phyloP scores from a whole-genome alignment of 2,329 filamentous ascomycete species.

The Claviceps fusiformis region DNA sequence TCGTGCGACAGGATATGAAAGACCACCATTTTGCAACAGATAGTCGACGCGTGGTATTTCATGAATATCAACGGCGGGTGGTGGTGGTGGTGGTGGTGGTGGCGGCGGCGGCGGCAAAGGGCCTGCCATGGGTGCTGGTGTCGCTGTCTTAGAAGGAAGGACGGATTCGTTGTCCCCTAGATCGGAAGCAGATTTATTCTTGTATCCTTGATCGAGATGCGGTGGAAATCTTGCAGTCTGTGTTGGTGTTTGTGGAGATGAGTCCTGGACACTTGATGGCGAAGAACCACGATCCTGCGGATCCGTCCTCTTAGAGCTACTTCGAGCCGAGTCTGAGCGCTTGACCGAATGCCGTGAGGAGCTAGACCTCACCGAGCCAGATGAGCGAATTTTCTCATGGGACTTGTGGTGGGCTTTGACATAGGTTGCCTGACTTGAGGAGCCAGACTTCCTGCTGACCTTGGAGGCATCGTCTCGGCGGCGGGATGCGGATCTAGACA shows the following conservation, averaged over 20 bases:
- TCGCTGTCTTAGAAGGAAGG: constrained; percentile 25
- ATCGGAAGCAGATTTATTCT: constrained; percentile 23
- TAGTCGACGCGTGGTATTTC: constrained; percentile 82
- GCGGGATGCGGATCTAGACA: constrained; percentile 30
- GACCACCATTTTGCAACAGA: constrained; percentile 74
- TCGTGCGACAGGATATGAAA: constrained; percentile 58
- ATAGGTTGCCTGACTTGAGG: constrained; percentile 45
- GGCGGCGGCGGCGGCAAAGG: constrained; percentile 22
- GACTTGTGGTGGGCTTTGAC: constrained; percentile 25
- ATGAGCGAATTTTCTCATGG: constrained; percentile 22
- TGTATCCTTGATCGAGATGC: constrained; percentile 24
- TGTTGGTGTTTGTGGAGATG: constrained; percentile 49
- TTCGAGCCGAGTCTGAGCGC: constrained; percentile 26
- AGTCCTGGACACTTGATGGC: constrained; percentile 35
- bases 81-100: constrained; percentile 48
- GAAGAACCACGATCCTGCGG: constrained; percentile 29
- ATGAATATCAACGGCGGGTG: constrained; percentile 55
- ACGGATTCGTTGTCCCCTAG: constrained; percentile 19
- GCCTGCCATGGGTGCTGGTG: constrained; percentile 19
- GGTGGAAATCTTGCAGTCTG: constrained; percentile 38
- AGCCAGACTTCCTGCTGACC: constrained; percentile 38
- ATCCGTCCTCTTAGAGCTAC: constrained; percentile 22
- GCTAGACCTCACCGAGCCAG: constrained; percentile 21
- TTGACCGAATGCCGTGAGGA: constrained; percentile 21
- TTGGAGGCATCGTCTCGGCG: constrained; percentile 36